Percentiles rank a stretch among this genome's conserved stretches.
Evolutionary conservation across 805 yeast genomes (phyloP).

Genomic region (Ogataea philodendri): DNA sequence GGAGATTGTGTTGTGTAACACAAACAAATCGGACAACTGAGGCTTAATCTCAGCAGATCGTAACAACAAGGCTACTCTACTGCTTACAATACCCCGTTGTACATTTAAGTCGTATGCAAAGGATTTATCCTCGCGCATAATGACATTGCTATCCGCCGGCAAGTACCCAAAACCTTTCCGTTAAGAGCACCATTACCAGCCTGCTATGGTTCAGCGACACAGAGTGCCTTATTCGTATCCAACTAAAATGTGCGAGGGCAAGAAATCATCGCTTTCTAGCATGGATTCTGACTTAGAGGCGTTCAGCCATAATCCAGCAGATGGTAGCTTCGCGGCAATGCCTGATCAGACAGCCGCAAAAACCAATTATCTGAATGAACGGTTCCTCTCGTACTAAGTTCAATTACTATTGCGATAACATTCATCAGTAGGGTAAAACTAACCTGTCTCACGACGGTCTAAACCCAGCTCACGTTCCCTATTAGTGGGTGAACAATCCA

Average conservation of each 20-base stretch:
- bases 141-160: constrained; percentile 44
- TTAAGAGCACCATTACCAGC: constrained; percentile 36
- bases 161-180: constrained; percentile 37
- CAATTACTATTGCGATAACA: constrained; percentile 15
- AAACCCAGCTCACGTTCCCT: constrained; percentile 40
- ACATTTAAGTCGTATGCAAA: constrained; percentile 29
- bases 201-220: constrained; percentile 44
- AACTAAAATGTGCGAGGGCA: constrained; percentile 42
- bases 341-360: constrained; percentile 17
- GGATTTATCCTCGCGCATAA: constrained; percentile 47
- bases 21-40: constrained; percentile 41
- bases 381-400: constrained; percentile 15
- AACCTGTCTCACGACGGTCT: constrained; percentile 16
- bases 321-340: constrained; percentile 29
- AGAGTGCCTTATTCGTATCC: constrained; percentile 41
- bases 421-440: constrained; percentile 15
- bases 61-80: constrained; percentile 55
- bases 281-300: constrained; percentile 52
- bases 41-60: constrained; percentile 52
- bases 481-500: no score
- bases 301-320: constrained; percentile 50
- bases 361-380: constrained; percentile 15
- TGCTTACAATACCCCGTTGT: constrained; percentile 33
- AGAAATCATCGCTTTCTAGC: constrained; percentile 46
- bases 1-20: constrained; percentile 13